Base-by-base conservation (phyloP, 1,284 basidiomycete species). In the Melampsora americana region DNA sequence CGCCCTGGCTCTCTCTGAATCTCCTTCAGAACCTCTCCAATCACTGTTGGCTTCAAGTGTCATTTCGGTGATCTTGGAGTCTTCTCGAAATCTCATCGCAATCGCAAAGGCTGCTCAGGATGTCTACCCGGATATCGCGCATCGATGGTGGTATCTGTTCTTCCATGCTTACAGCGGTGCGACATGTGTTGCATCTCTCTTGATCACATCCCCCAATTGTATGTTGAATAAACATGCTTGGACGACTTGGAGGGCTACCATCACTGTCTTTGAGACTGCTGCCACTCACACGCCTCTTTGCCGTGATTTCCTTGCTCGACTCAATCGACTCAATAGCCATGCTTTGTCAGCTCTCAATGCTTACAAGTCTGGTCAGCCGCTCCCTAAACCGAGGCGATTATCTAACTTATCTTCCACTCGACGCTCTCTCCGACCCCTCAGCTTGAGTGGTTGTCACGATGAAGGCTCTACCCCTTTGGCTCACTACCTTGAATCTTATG, bases 81-180 rank as follows among this genome's bases (percentile, higher is more conserved):
- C 79, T 0, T 77, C 75, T 12, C 72, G 77, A 4, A 79, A 79
- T 65, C 75, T 80, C 9, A 69, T 79, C 64, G 78, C 77, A 14
- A 66, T 80, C 35, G 79, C 79, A 16, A 74, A 77, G 30, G 69
- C 68, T 16, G 79, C 78, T 72, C 71, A 69, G 59, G 35, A 26
- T 5, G 42, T 78, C 0, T 74, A 80, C 39, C 79, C 79, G 0
- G 75, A 78, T 1, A 39, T 78, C 7, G 67, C 68, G 23, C 68
- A 79, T 28, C 71, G 79, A 4, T 80, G 79, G 79, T 80, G 79
- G 79, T 78, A 80, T 74, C 73, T 79, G 70, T 79, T 77, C 48
- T 79, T 79, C 61, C 79, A 80, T 59, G 78, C 79, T 9, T 79
- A 78, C n/a, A 78, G 78, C 20, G 78, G 71, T 11, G 60, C 73